A percentile compares a stretch with the other conserved stretches of the same genome.
phyloP scores from a whole-genome alignment of 108 stramenopile species.

The Chaetoceros tenuissimus region DNA sequence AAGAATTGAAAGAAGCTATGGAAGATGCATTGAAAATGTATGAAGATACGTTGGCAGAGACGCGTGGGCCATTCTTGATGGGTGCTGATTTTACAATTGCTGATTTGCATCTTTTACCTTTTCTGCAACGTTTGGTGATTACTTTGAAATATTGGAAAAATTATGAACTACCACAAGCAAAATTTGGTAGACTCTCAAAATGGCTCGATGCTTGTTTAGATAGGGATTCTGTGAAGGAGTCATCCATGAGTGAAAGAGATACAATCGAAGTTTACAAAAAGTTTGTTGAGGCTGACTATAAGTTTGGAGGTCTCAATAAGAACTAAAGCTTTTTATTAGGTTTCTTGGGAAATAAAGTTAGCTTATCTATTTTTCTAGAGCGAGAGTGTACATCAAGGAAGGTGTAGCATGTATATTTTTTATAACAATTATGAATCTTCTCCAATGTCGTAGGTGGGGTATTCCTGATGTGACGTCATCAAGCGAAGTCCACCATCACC shows the following conservation, averaged over 20 bases:
- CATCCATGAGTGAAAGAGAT: constrained; percentile 24
- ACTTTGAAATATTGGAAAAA: constrained; percentile 31
- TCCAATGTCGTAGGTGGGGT: no score
- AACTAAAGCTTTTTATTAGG: no score
- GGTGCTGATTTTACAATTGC: constrained; percentile 30
- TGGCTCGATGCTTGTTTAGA: constrained; percentile 24
- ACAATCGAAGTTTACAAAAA: constrained; percentile 27
- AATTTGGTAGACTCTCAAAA: constrained; percentile 22
- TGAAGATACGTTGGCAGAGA: constrained; percentile 16
- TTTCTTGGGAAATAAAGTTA: no score
- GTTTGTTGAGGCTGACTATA: constrained; percentile 26
- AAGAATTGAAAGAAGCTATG: constrained; percentile 10
- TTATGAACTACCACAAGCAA: constrained; percentile 23
- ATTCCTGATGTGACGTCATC: no score
- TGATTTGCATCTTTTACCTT: constrained; percentile 37
- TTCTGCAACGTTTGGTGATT: constrained; percentile 24
- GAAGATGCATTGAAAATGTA: constrained; percentile 21
- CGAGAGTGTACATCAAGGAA: no score
- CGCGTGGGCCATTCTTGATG: constrained; percentile 24
- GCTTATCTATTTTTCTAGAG: no score
- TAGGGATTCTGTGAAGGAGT: constrained; percentile 27
- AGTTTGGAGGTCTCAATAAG: constrained; percentile 31
- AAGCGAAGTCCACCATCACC: no score
- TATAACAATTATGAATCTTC: no score
- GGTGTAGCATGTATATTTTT: no score